These are phyloP conservation scores for Trametes pubescens DNA, from an alignment of 1,284 basidiomycete genomes.

Conservation along the genomic window DNA sequence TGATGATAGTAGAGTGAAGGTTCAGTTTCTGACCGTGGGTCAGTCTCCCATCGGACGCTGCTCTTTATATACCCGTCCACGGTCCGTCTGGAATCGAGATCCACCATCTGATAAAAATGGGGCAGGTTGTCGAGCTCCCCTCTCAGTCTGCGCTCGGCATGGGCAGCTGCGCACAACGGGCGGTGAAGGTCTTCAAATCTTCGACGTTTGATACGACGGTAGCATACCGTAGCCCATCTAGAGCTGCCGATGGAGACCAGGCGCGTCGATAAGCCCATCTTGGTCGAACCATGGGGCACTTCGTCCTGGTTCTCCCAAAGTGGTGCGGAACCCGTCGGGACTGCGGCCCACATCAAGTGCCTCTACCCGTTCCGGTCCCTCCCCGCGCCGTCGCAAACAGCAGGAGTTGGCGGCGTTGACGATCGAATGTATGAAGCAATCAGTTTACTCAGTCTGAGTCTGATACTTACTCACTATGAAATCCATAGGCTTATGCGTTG, in stretches of 20 bases:
- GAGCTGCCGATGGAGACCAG: constrained; percentile 17
- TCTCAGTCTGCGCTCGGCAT: constrained; percentile 9
- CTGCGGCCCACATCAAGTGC: neutral
- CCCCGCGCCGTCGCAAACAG: too few relatives aligned
- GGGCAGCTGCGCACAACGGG: constrained; percentile 8
- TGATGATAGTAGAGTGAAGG: constrained; percentile 7
- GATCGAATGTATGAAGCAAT: too few relatives aligned
- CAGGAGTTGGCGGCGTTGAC: too few relatives aligned
- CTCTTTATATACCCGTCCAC: constrained; percentile 22
- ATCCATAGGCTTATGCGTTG: too few relatives aligned
- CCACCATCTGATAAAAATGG: constrained; percentile 27
- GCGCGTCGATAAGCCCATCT: constrained; percentile 19
- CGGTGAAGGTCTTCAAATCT: constrained; percentile 8
- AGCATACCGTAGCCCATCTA: constrained; percentile 9
- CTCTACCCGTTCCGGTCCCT: too few relatives aligned
- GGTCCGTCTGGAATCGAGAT: constrained; percentile 13
- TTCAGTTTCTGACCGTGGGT: constrained; percentile 14
- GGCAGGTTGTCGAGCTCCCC: neutral
- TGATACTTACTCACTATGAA: too few relatives aligned
- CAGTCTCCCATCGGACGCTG: neutral
- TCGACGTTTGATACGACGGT: constrained; percentile 18
- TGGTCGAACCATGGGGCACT: neutral
- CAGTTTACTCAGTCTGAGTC: too few relatives aligned
- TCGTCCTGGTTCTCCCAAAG: neutral
- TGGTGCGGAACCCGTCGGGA: neutral